Evolutionary conservation across 352 stramenopile species (phyloP).

Genomic region (Pelagophyceae sp.): DNA sequence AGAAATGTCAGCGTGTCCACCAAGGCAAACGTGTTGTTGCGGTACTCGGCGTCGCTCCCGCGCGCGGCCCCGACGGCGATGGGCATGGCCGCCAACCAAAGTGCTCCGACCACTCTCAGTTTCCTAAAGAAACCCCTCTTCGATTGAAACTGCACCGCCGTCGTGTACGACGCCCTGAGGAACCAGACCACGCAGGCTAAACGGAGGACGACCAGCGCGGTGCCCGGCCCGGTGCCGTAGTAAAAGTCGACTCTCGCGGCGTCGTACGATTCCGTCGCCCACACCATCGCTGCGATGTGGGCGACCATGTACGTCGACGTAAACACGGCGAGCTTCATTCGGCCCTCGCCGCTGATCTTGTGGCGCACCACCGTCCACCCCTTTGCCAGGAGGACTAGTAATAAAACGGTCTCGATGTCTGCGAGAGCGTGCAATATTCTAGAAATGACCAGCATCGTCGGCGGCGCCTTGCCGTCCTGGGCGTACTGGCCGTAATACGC

Average conservation of each 20-base stretch:
- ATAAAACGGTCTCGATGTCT: conserved; percentile 18
- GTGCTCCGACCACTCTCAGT: conserved; percentile 10
- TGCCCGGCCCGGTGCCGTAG: conserved; percentile 4
- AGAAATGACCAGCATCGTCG: not conserved
- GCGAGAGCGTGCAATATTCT: conserved; percentile 1
- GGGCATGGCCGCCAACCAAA: conserved; percentile 14
- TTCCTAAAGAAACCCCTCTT: conserved; percentile 4
- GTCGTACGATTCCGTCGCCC: conserved; percentile 11
- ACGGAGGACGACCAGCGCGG: not conserved
- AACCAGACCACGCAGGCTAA: conserved; percentile 12
- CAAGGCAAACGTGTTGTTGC: conserved; percentile 4
- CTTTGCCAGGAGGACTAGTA: conserved; percentile 25
- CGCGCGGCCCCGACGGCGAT: not conserved
- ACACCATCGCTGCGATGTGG: conserved; percentile 5
- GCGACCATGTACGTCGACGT: conserved; percentile 14
- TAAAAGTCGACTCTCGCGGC: conserved; percentile 4
- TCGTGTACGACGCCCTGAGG: conserved; percentile 2
- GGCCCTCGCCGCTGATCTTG: conserved; percentile 10
- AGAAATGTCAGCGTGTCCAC: conserved; percentile 8
- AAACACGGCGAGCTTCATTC: conserved; percentile 22
- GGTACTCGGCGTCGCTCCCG: not conserved
- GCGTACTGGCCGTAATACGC: conserved; percentile 13
- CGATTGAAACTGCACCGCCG: not conserved
- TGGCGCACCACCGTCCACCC: conserved; percentile 28
- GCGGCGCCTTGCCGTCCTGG: not conserved